Conservation (phyloP, 2,329 filamentous ascomycete genomes). For the Nothopassalora personata region DNA sequence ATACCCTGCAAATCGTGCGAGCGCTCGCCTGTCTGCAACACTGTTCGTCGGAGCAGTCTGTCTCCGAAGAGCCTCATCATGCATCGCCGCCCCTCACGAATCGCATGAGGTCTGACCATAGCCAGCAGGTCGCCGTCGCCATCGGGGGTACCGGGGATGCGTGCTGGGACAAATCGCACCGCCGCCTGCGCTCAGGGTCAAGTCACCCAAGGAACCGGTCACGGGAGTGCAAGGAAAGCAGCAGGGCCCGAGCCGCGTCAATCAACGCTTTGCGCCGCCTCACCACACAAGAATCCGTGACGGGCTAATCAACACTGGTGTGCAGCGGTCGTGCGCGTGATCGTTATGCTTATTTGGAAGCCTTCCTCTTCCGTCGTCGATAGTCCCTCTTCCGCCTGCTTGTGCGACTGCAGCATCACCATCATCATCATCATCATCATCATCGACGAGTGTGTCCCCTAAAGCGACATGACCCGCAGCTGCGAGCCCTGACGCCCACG, state of each 20-base stretch:
- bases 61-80: not conserved
- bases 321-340: not conserved
- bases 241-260: not conserved
- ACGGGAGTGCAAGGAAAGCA: not conserved
- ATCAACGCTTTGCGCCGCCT: not conserved
- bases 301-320: not conserved
- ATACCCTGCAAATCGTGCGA: not conserved
- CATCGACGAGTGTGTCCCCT: not conserved
- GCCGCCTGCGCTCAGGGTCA: not conserved
- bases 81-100: not conserved
- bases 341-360: not conserved
- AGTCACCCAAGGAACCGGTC: not conserved
- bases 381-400: not conserved
- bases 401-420: not conserved
- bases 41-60: not conserved
- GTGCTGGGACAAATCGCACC: not conserved
- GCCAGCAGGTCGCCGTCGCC: not conserved
- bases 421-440: not conserved
- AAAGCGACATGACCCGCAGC: not conserved
- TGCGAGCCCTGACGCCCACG: not conserved
- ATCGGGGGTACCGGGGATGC: not conserved
- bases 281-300: not conserved
- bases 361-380: not conserved
- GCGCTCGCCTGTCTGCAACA: not conserved
- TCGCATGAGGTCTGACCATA: too few species aligned